phyloP scores from a whole-genome alignment of 2,329 filamentous ascomycete genomes.

The Decorospora gaudefroyi region DNA sequence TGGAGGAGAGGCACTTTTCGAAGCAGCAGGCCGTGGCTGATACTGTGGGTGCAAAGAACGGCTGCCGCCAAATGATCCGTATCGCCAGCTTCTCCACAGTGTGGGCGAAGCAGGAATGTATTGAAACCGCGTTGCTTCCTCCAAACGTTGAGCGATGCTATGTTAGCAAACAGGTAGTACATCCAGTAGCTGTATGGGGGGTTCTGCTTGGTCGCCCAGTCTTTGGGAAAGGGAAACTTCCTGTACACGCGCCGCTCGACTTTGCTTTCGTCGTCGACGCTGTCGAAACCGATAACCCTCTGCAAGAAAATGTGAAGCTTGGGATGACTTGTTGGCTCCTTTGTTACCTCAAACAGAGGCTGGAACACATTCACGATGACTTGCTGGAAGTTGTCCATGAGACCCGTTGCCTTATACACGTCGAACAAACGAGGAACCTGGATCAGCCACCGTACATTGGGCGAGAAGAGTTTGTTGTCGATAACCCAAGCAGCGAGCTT shows the following conservation, averaged over 20 bases:
- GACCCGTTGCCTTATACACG: conserved; percentile 85
- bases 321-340: conserved; percentile 80
- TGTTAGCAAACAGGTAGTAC: conserved; percentile 95
- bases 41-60: conserved; percentile 90
- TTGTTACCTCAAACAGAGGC: conserved; percentile 91
- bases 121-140: conserved; percentile 91
- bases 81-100: conserved; percentile 96
- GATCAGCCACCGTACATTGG: conserved; percentile 96
- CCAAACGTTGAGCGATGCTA: conserved; percentile 89
- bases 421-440: conserved; percentile 94
- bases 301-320: conserved; percentile 95
- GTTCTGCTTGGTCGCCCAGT: conserved; percentile 91
- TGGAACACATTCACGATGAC: conserved; percentile 90
- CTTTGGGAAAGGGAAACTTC: conserved; percentile 89
- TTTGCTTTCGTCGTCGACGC: conserved; percentile 98
- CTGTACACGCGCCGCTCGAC: conserved; percentile 89
- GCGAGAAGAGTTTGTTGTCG: conserved; percentile 96
- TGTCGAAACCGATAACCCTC: conserved; percentile 94
- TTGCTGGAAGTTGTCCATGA: conserved; percentile 89
- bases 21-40: conserved; percentile 89
- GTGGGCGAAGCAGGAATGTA: conserved; percentile 88
- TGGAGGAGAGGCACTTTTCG: conserved; percentile 93
- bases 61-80: conserved; percentile 94
- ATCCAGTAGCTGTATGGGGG: conserved; percentile 99
- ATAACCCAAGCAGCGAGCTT: conserved; percentile 97